Evolutionary conservation across 257 asterid species (phyloP), one percentile per base, ranked within the genome.

Genomic region (Henckelia pumila): DNA sequence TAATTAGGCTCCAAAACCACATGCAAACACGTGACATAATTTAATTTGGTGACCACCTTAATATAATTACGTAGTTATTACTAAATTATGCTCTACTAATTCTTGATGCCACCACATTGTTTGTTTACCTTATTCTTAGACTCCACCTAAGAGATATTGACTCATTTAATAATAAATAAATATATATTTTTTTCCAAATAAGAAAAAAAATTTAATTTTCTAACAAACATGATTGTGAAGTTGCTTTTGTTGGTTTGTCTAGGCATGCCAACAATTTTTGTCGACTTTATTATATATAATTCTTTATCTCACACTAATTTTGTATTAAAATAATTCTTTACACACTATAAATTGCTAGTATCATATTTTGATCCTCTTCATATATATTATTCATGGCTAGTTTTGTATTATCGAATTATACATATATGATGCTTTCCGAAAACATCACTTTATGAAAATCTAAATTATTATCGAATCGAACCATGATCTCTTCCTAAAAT

Each of bases 1-100:
- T 64, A 67, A 73, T 65, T 56, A 47, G 47, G 35, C 26, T 67
- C 65, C 64, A 4, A 35, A 75, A 73, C 75, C 69, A 83, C 88
- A 78, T 82, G 86, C 72, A 65, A 40, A 52, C 86, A 82, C 59
- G 86, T 80, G 83, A 75, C 63, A 17, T 74, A 61, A 75, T 61
- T 73, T 50, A 64, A 60, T 35, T 37, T 28, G 52, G n/a, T 3
- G 52, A 4, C 68, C 30, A 19, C 40, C 50, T 26, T 52, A 6
- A 24, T 50, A n/a, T n/a, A n/a, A n/a, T n/a, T n/a, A 47, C 23
- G 19, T 37, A 37, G 59, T 68, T 49, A 20, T 28, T 26, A 7
- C 37, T 69, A 23, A 58, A 37, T 21, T n/a, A 24, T 21, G 19
- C 52, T 5, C 52, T 44, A 44, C n/a, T 14, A 44, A 44, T 4